Evolutionary conservation across 2,329 filamentous ascomycete genomes (phyloP).

Genomic region (Exophiala mesophila): DNA sequence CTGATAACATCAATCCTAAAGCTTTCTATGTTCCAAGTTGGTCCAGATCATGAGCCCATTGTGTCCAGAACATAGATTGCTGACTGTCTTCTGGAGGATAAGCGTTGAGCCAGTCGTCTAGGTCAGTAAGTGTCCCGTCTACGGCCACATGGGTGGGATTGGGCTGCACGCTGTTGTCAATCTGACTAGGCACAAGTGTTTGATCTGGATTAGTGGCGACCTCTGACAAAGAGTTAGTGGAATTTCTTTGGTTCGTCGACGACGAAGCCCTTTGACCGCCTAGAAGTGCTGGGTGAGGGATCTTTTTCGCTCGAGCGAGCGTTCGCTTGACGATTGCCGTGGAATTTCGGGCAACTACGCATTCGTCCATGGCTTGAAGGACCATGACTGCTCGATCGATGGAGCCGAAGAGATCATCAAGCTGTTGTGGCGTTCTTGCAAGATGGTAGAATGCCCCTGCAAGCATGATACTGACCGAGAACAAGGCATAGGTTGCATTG

Average conservation of each 20-base stretch:
- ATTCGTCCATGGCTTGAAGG: conserved; percentile 41
- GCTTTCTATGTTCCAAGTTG: conserved; percentile 13
- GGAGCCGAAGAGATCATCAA: conserved; percentile 28
- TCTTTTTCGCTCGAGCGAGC: conserved; percentile 11
- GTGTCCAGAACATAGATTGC: conserved; percentile 17
- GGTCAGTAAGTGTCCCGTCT: not conserved
- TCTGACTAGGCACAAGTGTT: not conserved
- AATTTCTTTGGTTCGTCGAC: not conserved
- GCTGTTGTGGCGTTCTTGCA: conserved; percentile 30
- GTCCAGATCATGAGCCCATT: conserved; percentile 16
- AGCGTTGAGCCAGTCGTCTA: conserved; percentile 11
- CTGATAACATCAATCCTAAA: too few relatives aligned
- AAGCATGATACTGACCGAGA: conserved; percentile 27
- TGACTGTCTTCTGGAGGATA: conserved; percentile 14
- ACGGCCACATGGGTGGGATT: not conserved
- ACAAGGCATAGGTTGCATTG: conserved; percentile 40
- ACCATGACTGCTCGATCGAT: conserved; percentile 38
- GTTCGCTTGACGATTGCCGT: conserved; percentile 11
- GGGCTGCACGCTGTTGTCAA: conserved; percentile 3
- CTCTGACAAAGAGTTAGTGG: not conserved
- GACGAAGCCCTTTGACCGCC: not conserved
- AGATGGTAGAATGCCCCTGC: conserved; percentile 36
- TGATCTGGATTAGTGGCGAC: not conserved
- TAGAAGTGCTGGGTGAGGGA: conserved; percentile 8
- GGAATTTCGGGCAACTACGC: conserved; percentile 37